These are phyloP conservation scores for Fusarium vanettenii DNA, from an alignment of 2,329 filamentous ascomycete species.

Conservation along the genomic window DNA sequence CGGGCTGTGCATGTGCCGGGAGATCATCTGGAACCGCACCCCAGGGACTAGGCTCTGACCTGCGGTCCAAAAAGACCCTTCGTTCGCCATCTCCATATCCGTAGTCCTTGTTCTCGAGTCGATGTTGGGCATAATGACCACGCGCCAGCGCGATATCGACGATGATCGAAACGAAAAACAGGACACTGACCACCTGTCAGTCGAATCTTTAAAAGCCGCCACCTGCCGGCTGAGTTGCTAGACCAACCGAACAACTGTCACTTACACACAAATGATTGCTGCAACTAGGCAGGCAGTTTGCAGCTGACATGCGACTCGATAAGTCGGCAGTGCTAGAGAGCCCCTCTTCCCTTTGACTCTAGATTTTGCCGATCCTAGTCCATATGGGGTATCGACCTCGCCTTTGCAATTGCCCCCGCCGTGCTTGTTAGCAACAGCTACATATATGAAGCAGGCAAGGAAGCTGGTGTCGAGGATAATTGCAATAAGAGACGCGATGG, in stretches of 20 bases:
- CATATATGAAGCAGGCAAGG: slow-evolving; percentile 79
- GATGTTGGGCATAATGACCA: background rate
- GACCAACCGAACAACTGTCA: background rate
- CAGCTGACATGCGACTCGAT: slow-evolving; percentile 71
- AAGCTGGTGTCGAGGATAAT: slow-evolving; percentile 82
- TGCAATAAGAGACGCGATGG: slow-evolving; percentile 76
- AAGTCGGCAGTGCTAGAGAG: slow-evolving; percentile 59
- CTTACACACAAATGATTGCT: slow-evolving; percentile 77
- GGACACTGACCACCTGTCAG: background rate
- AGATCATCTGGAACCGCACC: background rate
- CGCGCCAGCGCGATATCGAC: background rate
- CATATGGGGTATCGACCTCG: slow-evolving; percentile 73
- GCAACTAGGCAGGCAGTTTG: slow-evolving; percentile 82
- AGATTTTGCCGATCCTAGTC: slow-evolving; percentile 66
- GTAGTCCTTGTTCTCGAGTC: background rate
- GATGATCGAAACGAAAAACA: background rate
- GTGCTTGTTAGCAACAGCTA: slow-evolving; percentile 77
- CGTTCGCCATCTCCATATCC: background rate
- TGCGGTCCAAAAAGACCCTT: background rate
- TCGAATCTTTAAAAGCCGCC: background rate
- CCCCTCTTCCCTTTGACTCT: slow-evolving; percentile 57
- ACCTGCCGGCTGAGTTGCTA: background rate
- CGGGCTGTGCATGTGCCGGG: background rate
- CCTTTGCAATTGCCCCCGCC: slow-evolving; percentile 73
- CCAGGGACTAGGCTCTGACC: background rate